A percentile compares a stretch with the other conserved stretches of the same genome.
Evolutionary conservation across 1,139 yeast species (phyloP).

Genomic region (Suhomyces guaymorum): DNA sequence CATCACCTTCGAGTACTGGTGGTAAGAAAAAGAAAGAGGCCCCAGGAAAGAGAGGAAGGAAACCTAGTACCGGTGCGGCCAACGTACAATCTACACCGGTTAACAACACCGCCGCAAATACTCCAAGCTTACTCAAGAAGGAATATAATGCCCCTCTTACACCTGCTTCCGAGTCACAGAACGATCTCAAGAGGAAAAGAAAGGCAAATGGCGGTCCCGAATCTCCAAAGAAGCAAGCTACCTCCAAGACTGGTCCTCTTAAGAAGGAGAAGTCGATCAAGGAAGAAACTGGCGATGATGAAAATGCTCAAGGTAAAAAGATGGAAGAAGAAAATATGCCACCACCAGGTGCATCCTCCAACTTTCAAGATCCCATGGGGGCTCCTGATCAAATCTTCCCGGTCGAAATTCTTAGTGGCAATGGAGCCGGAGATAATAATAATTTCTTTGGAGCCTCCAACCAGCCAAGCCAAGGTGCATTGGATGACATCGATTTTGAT

Average conservation of each 20-base stretch:
- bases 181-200: constrained; percentile 30
- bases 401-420: constrained; percentile 35
- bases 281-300: constrained; percentile 22
- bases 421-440: constrained; percentile 21
- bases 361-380: constrained; percentile 30
- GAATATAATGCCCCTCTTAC: constrained; percentile 47
- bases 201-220: constrained; percentile 27
- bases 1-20: constrained; percentile 33
- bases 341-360: constrained; percentile 21
- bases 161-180: constrained; percentile 43
- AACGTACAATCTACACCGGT: constrained; percentile 18
- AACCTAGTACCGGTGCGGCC: constrained; percentile 28
- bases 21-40: constrained; percentile 30
- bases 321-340: constrained; percentile 24
- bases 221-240: constrained; percentile 36
- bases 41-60: constrained; percentile 36
- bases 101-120: constrained; percentile 18
- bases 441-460: constrained; percentile 25
- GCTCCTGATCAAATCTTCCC: constrained; percentile 38
- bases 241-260: constrained; percentile 19
- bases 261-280: constrained; percentile 19
- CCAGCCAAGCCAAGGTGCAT: constrained; percentile 24
- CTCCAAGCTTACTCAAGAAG: constrained; percentile 33
- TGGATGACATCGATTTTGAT: constrained; percentile 56
- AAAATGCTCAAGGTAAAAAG: constrained; percentile 10